Conservation (phyloP, 2,329 filamentous ascomycete species). For the Mollisia scopiformis region DNA sequence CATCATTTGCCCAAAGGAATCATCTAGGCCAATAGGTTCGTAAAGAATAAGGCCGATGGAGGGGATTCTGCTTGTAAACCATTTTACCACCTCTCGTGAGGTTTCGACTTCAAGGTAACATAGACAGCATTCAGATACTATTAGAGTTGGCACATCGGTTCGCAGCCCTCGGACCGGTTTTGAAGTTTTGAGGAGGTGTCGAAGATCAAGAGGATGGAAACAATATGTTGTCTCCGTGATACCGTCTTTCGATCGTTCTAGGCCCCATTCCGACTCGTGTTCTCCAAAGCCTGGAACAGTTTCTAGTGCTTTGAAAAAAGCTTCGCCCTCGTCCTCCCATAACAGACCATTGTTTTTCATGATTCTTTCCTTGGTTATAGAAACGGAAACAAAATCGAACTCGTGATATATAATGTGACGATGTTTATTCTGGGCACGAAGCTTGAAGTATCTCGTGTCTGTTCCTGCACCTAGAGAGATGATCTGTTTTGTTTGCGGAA, state of each 20-base stretch:
- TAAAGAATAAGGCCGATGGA: conserved; percentile 72
- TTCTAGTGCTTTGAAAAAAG: conserved; percentile 43
- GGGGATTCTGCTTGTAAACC: conserved; percentile 59
- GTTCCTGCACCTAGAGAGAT: conserved; percentile 92
- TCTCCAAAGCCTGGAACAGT: conserved; percentile 2
- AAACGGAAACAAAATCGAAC: conserved; percentile 82
- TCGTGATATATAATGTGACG: conserved; percentile 78
- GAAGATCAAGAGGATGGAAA: conserved; percentile 47
- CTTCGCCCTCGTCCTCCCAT: conserved; percentile 3
- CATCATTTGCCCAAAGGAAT: conserved; percentile 92
- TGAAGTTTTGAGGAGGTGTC: conserved; percentile 27
- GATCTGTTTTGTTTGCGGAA: conserved; percentile 64
- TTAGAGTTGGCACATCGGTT: conserved; percentile 71
- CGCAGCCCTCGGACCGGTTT: conserved; percentile 48
- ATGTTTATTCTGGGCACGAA: conserved; percentile 44
- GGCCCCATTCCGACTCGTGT: conserved; percentile 32
- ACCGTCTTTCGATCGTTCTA: conserved; percentile 16
- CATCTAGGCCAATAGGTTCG: conserved; percentile 82
- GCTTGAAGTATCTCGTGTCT: conserved; percentile 83
- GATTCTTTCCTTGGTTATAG: conserved; percentile 51
- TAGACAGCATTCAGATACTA: conserved; percentile 94
- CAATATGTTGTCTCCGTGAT: conserved; percentile 43
- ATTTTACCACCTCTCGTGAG: conserved; percentile 65
- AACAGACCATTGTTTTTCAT: conserved; percentile 22
- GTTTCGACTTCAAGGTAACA: conserved; percentile 77